These are phyloP conservation scores for Croton laevigatus DNA, from an alignment of 441 rosid genomes.

Conservation along the genomic window DNA sequence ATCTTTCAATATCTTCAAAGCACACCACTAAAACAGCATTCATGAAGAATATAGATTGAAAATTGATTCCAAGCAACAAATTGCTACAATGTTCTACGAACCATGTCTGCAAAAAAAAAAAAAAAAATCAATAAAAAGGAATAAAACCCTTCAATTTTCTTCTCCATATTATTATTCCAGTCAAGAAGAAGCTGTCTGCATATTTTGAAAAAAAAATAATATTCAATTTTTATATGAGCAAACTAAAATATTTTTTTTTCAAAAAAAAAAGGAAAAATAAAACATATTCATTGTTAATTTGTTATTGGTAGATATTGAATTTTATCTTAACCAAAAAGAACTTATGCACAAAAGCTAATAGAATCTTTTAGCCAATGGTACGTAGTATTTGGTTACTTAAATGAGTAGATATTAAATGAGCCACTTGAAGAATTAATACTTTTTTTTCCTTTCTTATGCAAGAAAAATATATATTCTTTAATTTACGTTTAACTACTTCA, in stretches of 20 bases:
- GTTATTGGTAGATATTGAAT: not conserved
- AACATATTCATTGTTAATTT: not conserved
- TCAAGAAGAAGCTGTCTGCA: not conserved
- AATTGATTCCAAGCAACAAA: constrained; percentile 19
- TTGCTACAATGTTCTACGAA: constrained; percentile 14
- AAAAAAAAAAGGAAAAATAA: too few species aligned
- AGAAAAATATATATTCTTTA: too few species aligned
- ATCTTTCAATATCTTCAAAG: not conserved
- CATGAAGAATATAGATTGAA: not conserved
- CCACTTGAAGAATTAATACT: not conserved
- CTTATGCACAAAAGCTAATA: not conserved
- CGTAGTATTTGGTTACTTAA: not conserved
- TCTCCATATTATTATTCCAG: constrained; percentile 1
- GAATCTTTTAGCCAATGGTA: not conserved
- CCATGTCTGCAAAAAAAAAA: not conserved
- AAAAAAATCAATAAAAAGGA: constrained; percentile 16
- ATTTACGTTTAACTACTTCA: too few species aligned
- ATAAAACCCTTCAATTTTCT: constrained; percentile 8
- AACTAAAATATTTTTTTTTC: too few species aligned
- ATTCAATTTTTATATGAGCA: too few species aligned
- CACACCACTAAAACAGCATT: not conserved
- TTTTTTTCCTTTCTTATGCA: too few species aligned
- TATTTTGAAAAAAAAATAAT: not conserved
- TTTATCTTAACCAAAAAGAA: not conserved
- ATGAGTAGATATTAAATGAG: not conserved